Evolutionary conservation across 345 rosid species (phyloP), one percentile per base, ranked within the genome.

Genomic region (Cardamine resedifolia): DNA sequence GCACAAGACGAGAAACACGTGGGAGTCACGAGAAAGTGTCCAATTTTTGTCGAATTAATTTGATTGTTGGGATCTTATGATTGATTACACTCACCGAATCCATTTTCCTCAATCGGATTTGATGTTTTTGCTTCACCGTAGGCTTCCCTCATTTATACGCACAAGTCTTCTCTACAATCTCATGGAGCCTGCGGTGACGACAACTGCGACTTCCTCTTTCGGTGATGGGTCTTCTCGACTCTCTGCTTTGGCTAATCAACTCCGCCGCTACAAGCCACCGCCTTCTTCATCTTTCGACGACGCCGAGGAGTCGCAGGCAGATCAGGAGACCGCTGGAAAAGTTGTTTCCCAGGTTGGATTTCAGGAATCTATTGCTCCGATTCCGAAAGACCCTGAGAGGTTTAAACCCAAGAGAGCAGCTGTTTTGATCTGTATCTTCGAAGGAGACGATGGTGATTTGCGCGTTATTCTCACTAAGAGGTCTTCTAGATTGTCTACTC

Each of bases 391-490:
- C 58, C 83, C 83, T 2, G 87, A 72, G 71, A 79, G 81, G 38
- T 94, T 87, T 59, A 81, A 80, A 48, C 92, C 98, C 63, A 90
- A 89, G 59, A 86, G 86, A 83, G 99, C 93, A 8, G 97, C 97
- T 62, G 97, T 95, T 6, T 76, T 91, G 88, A 79, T 95, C 72
- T 95, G 97, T 74, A 80, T 91, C 56, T 95, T 89, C 43, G 87
- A 89, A 83, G 97, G 97, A 7, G 89, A 88, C 48, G 78, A 66
- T 27, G 96, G 99, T 23, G 97, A 87, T 45, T 75, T 88, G 66
- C 90, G 97, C 31, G 96, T 91, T 26, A 78, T 95, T 24, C 83
- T 95, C 58, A 95, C 97, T 12, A 91, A 89, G 86, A 83, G 97
- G 75, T 85, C 98, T 24, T 85, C 93, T 3, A 33, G 71, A 58